Base-by-base conservation (phyloP, 2,329 filamentous ascomycete species). In the Colletotrichum gloeosporioides region DNA sequence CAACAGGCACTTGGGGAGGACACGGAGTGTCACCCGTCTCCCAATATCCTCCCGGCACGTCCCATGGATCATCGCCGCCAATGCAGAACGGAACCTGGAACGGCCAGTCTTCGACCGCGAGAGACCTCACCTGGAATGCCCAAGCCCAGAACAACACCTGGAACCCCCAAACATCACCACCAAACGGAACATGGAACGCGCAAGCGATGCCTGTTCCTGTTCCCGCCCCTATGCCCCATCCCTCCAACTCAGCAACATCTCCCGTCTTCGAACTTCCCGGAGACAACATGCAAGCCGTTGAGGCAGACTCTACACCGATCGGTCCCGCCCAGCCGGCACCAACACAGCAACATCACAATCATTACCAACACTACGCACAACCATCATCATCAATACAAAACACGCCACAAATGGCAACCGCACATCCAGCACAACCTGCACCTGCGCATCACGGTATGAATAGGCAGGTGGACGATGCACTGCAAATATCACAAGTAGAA, bases 401-500 rank as follows among this genome's bases (percentile, higher is more conserved):
- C 4, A 76, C 74, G 31, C 74, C 64, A 2, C 63, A 62, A 32
- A 39, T 74, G 25, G 36, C 49, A 25, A 25, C 27, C 12, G 63
- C 57, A 18, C 73, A 65, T 36, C 73, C 73, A 8, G 27, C 12
- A 7, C 69, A 73, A 18, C 69, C 64, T 15, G 65, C 70, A 4
- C 64, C 70, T 16, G 49, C 70, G 15, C 70, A 73, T 53, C 57
- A 61, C 59, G 57, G 18, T 16, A 76, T 73, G 74, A 49, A 64
- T 10, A 74, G 74, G 12, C 70, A 74, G 59, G 63, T 76, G 7
- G 74, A 76, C 4, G 74, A 76, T 8, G 74, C 74, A 27, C 59
- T 76, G 12, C 74, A 76, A 69, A 73, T 76, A 76, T 76, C 74
- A 13, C 71, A n/a, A 59, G 64, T 76, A 61, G 74, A 76, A 65